Percentiles rank a stretch among this genome's conserved stretches.
phyloP scores from a whole-genome alignment of 495 filamentous ascomycete genomes.

The Copromyces sp. region DNA sequence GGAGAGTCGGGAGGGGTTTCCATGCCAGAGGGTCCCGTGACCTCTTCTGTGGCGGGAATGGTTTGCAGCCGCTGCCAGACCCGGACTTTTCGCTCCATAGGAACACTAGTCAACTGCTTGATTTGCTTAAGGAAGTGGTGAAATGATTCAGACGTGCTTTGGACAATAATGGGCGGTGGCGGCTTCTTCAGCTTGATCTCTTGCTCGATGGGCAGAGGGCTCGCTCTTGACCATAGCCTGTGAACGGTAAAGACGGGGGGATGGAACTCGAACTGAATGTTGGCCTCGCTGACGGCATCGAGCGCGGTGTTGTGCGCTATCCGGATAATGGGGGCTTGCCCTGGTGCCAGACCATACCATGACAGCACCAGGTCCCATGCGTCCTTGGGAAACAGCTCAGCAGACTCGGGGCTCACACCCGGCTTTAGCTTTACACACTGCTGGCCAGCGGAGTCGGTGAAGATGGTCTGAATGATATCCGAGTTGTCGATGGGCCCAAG shows the following conservation, averaged over 20 bases:
- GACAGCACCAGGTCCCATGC: constrained; percentile 73
- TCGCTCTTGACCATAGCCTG: constrained; percentile 54
- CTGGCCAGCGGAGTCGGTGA: constrained; percentile 35
- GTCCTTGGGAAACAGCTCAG: constrained; percentile 62
- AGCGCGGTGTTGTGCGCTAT: constrained; percentile 66
- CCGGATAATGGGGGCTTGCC: constrained; percentile 63
- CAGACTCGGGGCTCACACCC: constrained; percentile 59
- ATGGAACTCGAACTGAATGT: constrained; percentile 72
- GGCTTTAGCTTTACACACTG: constrained; percentile 68
- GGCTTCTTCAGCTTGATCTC: constrained; percentile 46
- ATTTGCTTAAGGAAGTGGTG: constrained; percentile 63
- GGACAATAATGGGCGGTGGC: constrained; percentile 49
- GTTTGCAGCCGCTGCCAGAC: constrained; percentile 61
- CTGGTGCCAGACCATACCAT: constrained; percentile 70
- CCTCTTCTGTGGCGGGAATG: constrained; percentile 25
- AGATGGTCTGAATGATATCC: constrained; percentile 47
- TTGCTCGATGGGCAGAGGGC: constrained; percentile 44
- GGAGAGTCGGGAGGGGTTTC: constrained; percentile 26
- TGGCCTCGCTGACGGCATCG: constrained; percentile 41
- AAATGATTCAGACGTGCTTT: constrained; percentile 56
- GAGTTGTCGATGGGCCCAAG: constrained; percentile 85
- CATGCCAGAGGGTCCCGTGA: constrained; percentile 11
- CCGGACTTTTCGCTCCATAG: constrained; percentile 60
- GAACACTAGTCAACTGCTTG: constrained; percentile 55
- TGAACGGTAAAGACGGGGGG: constrained; percentile 82